phyloP scores from a whole-genome alignment of 1,139 yeast genomes.

The Yamadazyma sp. region DNA sequence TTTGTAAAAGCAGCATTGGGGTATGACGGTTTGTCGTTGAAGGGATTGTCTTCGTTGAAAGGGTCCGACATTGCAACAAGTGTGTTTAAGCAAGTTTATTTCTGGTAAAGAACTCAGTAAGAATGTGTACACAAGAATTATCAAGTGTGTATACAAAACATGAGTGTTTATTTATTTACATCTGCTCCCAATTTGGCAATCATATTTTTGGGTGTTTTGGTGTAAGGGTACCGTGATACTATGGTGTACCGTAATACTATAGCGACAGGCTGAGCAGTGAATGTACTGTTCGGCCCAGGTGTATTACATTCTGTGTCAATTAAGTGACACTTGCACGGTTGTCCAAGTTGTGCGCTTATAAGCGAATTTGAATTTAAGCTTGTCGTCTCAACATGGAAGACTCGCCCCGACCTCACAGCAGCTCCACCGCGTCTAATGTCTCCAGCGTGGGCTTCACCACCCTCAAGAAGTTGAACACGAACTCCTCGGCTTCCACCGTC shows the following conservation, averaged over 20 bases:
- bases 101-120: no score
- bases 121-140: no score
- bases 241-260: no score
- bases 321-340: no score
- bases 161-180: constrained; percentile 6
- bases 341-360: no score
- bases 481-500: constrained; percentile 29
- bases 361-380: no score
- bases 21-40: constrained; percentile 26
- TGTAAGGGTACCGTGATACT: no score
- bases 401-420: constrained; percentile 2
- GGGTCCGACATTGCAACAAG: constrained; percentile 26
- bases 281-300: no score
- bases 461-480: constrained; percentile 35
- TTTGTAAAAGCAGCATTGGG: constrained; percentile 47
- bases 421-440: constrained; percentile 22
- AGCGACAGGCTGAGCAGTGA: no score
- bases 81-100: no score
- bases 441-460: constrained; percentile 44
- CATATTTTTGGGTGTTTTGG: background rate
- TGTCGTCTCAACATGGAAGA: constrained; percentile 3
- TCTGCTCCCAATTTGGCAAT: constrained; percentile 1
- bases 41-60: constrained; percentile 30
- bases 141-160: constrained; percentile 1
- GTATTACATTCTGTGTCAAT: no score